A percentile compares a stretch with the other conserved stretches of the same genome.
These are phyloP conservation scores for Pseudohalonectria lignicola DNA, from an alignment of 2,329 filamentous ascomycete species.

Conservation along the genomic window DNA sequence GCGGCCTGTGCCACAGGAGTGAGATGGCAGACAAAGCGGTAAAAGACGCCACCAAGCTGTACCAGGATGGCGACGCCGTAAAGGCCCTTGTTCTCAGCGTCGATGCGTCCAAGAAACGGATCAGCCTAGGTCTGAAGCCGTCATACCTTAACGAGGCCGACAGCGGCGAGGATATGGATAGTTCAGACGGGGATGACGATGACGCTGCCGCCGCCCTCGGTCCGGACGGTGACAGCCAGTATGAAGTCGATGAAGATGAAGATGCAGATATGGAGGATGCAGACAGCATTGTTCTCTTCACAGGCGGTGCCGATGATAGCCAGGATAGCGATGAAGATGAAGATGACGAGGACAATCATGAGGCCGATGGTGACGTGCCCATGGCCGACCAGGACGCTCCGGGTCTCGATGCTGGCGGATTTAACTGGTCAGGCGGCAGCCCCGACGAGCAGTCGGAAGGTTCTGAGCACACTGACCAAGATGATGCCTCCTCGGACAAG, in stretches of 20 bases:
- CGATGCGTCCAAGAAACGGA: conserved; percentile 61
- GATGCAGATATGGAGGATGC: conserved; percentile 39
- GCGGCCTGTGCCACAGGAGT: conserved; percentile 83
- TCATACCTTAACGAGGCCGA: conserved; percentile 56
- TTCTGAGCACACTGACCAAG: conserved; percentile 40
- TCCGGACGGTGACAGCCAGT: conserved; percentile 21
- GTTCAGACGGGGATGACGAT: conserved; percentile 21
- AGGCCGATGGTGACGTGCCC: conserved; percentile 27
- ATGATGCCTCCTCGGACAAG: conserved; percentile 26
- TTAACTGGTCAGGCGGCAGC: conserved; percentile 74
- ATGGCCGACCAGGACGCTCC: conserved; percentile 21
- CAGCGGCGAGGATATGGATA: conserved; percentile 26
- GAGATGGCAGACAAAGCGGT: conserved; percentile 82
- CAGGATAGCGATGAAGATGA: conserved; percentile 19
- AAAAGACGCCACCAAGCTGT: conserved; percentile 79
- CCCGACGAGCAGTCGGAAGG: conserved; percentile 44
- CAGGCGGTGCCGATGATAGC: conserved; percentile 26
- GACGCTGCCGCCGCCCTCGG: conserved; percentile 29
- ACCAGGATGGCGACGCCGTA: conserved; percentile 82
- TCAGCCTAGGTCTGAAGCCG: conserved; percentile 87
- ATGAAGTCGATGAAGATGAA: conserved; percentile 29
- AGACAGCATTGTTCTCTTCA: conserved; percentile 28
- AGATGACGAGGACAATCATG: conserved; percentile 25
- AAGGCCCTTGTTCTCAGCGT: conserved; percentile 83
- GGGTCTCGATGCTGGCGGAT: conserved; percentile 58